A percentile compares a stretch with the other conserved stretches of the same genome.
These are phyloP conservation scores for Nymphaea thermarum DNA, from an alignment of 164 flowering plant species.

Conservation along the genomic window DNA sequence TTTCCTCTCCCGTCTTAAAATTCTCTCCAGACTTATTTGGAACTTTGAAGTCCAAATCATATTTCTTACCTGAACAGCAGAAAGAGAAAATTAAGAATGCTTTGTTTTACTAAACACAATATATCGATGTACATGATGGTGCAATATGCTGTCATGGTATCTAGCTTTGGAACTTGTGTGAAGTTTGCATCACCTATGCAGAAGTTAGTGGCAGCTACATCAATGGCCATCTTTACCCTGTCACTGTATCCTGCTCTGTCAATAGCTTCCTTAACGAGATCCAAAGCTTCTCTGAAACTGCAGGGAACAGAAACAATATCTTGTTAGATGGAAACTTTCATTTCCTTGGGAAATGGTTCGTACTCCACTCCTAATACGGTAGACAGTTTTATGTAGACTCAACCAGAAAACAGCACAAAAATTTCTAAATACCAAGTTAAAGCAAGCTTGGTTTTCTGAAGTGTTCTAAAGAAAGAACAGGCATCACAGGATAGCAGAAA, in stretches of 20 bases:
- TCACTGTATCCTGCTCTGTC: conserved; percentile 70
- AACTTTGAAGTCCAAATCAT: conserved; percentile 74
- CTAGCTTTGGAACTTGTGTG: not conserved
- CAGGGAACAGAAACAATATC: conserved; percentile 3
- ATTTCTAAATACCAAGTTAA: too few species aligned
- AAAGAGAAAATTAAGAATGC: too few species aligned
- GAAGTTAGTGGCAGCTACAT: conserved; percentile 82
- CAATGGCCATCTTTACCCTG: conserved; percentile 76
- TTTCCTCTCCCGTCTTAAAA: conserved; percentile 81
- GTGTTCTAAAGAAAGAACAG: too few species aligned
- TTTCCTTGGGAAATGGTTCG: too few species aligned
- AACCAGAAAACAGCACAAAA: too few species aligned
- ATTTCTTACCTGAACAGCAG: conserved; percentile 57
- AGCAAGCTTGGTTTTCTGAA: too few species aligned
- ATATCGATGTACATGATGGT: too few species aligned
- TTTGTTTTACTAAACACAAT: too few species aligned
- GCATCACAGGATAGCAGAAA: not conserved
- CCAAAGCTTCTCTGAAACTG: conserved; percentile 81
- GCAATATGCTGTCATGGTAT: not conserved
- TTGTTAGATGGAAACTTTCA: too few species aligned
- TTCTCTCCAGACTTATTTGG: conserved; percentile 72
- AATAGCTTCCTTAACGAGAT: conserved; percentile 87
- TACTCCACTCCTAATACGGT: too few species aligned
- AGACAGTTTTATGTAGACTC: too few species aligned
- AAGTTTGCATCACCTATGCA: conserved; percentile 61